These are phyloP conservation scores for Aspergillus bertholletiae DNA, from an alignment of 495 filamentous ascomycete genomes.

Conservation along the genomic window DNA sequence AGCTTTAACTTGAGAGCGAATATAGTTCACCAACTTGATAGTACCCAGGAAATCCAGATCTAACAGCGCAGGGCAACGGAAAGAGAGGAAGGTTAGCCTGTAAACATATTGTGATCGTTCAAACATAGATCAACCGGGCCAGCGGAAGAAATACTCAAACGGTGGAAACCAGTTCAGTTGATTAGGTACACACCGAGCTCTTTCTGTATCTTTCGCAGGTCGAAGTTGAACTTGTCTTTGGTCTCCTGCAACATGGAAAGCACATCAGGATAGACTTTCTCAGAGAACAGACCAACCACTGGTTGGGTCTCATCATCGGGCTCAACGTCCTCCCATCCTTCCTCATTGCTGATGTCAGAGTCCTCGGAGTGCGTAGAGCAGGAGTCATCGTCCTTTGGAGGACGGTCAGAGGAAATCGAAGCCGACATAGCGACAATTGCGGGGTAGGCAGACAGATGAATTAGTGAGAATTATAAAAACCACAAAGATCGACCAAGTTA, in stretches of 20 bases:
- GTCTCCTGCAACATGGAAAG: conserved; percentile 67
- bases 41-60: conserved; percentile 77
- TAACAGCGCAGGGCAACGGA: conserved; percentile 19
- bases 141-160: conserved; percentile 10
- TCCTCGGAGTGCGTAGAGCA: conserved; percentile 37
- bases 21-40: conserved; percentile 84
- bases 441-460: conserved; percentile 3
- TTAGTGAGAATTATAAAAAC: neutral
- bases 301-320: conserved; percentile 61
- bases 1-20: conserved; percentile 52
- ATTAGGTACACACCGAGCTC: conserved; percentile 51
- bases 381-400: conserved; percentile 26
- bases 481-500: neutral
- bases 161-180: conserved; percentile 7
- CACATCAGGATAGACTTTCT: conserved; percentile 62
- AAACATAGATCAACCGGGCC: conserved; percentile 8
- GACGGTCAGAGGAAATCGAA: conserved; percentile 16
- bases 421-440: conserved; percentile 29
- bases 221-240: conserved; percentile 68
- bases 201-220: conserved; percentile 64
- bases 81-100: conserved; percentile 18
- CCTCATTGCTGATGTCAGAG: conserved; percentile 55
- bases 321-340: conserved; percentile 81
- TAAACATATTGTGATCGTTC: neutral
- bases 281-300: conserved; percentile 68